Evolutionary conservation across 2,329 filamentous ascomycete genomes (phyloP).

Genomic region (Trichoderma atroviride): DNA sequence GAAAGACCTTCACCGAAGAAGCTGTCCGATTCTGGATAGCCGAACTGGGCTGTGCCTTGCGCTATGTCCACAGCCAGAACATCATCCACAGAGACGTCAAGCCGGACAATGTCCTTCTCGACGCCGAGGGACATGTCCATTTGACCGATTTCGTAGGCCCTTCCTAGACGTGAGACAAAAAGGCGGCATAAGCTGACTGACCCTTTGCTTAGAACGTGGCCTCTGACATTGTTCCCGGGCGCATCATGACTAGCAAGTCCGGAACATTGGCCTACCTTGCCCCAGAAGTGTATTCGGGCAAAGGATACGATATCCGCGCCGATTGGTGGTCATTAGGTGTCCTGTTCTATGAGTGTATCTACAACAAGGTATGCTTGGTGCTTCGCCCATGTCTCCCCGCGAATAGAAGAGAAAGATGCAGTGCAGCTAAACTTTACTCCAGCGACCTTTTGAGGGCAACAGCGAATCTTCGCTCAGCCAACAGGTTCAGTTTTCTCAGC

Average conservation of each 20-base stretch:
- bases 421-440: conserved; percentile 8
- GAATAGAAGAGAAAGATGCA: not conserved
- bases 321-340: conserved; percentile 99
- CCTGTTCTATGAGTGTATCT: conserved; percentile 99
- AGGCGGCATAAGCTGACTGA: conserved; percentile 31
- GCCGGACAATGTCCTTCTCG: conserved; percentile 86
- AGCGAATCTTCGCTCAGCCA: conserved; percentile 79
- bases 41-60: conserved; percentile 86
- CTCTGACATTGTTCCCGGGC: conserved; percentile 83
- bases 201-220: conserved; percentile 76
- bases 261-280: conserved; percentile 94
- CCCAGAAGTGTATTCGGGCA: conserved; percentile 90
- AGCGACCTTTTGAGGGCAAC: conserved; percentile 92
- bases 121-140: conserved; percentile 91
- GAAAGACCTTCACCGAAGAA: conserved; percentile 97
- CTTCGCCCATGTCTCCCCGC: not conserved
- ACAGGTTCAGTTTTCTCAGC: conserved; percentile 78
- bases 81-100: conserved; percentile 93
- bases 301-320: conserved; percentile 84
- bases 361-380: conserved; percentile 75
- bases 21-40: conserved; percentile 97
- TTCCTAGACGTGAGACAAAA: not conserved
- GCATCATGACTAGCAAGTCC: conserved; percentile 89
- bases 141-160: conserved; percentile 88
- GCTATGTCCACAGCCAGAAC: conserved; percentile 81